These are phyloP conservation scores for Forsythia suspensa DNA, from an alignment of 257 asterid species.

Conservation along the genomic window DNA sequence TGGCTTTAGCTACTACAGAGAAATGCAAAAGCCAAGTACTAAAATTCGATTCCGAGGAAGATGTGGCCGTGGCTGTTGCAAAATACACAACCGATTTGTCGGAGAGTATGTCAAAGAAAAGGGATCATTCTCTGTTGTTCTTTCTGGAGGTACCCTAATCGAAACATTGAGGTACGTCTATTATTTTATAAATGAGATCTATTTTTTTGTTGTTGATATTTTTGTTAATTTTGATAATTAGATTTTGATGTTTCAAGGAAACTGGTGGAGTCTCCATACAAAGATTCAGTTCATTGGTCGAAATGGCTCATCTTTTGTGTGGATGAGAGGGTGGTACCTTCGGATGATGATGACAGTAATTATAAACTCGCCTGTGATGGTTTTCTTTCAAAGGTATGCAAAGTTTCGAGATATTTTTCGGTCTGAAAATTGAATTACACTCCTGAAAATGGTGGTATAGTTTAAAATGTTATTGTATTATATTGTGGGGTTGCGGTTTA, in stretches of 20 bases:
- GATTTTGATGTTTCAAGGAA: background rate
- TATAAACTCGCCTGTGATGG: background rate
- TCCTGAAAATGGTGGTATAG: too few species aligned
- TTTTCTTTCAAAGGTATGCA: background rate
- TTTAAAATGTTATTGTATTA: too few species aligned
- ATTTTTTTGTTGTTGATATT: background rate
- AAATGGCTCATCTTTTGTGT: constrained; percentile 1
- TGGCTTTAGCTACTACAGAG: background rate
- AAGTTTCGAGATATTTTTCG: background rate
- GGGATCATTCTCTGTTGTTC: constrained; percentile 49
- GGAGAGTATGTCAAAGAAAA: constrained; percentile 28
- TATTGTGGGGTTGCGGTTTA: too few species aligned
- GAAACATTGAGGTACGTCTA: constrained; percentile 43
- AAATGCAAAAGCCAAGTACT: constrained; percentile 16
- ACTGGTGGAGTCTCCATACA: background rate
- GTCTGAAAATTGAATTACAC: background rate
- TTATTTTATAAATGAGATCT: background rate
- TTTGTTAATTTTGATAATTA: background rate
- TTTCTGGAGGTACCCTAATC: constrained; percentile 51
- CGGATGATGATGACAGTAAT: background rate
- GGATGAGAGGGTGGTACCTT: background rate
- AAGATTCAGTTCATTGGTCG: background rate
- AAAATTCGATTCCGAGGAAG: constrained; percentile 37
- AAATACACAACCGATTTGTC: constrained; percentile 42
- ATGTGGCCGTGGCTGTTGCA: constrained; percentile 44